Base-by-base conservation (phyloP, 768 basidiomycete species). In the Kwoniella europaea region DNA sequence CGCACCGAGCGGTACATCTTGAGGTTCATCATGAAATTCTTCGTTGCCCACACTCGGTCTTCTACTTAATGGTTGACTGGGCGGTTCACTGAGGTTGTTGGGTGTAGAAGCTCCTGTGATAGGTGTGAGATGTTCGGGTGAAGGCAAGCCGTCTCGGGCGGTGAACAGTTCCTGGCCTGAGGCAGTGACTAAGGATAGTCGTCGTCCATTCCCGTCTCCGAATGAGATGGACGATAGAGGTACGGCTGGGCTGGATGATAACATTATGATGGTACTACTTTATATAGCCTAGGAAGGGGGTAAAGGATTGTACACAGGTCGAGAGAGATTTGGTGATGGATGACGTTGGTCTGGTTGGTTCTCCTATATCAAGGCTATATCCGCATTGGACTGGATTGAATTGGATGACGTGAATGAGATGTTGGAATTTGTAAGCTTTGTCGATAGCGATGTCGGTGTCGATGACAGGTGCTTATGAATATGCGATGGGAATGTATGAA, bases 161-260 rank as follows among this genome's bases (percentile, higher is more conserved):
- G 82, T 82, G 46, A 69, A 68, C 44, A 82, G 53, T 50, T 76
- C 67, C 53, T 71, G 78, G 12, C 82, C 82, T 6, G 72, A 58
- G 0, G 74, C 77, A 3, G 80, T 82, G 60, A 74, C 70, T 55
- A 83, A 69, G 10, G 80, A 79, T 10, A 83, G 65, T 52, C 82
- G 71, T 22, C 78, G 68, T 35, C 65, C 62, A 60, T 72, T 42
- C 12, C 65, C 65, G 16, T 72, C 72, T 13, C 73, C 57, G 62
- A 78, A 79, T 22, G 76, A 63, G 69, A 83, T 79, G 6, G 73
- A 75, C 16, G 71, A 71, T 52, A 83, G 71, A 7, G 82, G 82
- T 61, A 83, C 67, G 27, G 82, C 76, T 22, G 80, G 80, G 43
- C 66, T 71, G 18, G 82, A 76, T 24, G 79, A 81, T 22, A 83